Percentiles rank a stretch among this genome's conserved stretches.
These are phyloP conservation scores for Yamadazyma spencermartinsiae DNA, from an alignment of 1,139 yeast species.

Conservation along the genomic window DNA sequence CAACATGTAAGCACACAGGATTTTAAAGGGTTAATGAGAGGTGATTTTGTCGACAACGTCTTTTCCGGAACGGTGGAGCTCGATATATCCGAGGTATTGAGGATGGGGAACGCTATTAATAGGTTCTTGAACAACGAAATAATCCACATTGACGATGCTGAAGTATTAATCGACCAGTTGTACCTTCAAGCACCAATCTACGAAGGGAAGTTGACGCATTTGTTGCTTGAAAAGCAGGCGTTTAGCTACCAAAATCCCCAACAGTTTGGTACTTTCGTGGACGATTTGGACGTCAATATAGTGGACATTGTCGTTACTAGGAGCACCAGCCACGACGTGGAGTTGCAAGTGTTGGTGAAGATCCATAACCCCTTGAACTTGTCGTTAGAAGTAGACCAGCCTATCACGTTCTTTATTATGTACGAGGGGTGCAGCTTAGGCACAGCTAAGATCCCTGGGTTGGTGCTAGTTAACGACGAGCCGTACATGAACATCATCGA, in stretches of 20 bases:
- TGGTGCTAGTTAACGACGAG: neutral
- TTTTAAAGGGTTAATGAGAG: constrained; percentile 1
- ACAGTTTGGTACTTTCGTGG: neutral
- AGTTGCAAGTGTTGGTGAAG: neutral
- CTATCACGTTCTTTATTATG: neutral
- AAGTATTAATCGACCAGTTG: neutral
- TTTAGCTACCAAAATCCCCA: neutral
- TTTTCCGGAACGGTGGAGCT: constrained; percentile 1
- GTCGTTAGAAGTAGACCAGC: constrained; percentile 1
- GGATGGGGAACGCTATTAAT: neutral
- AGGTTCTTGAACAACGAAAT: neutral
- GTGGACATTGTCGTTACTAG: neutral
- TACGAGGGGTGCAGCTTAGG: neutral
- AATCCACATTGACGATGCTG: neutral
- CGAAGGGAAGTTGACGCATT: neutral
- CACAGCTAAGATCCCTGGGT: neutral
- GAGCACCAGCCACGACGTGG: neutral
- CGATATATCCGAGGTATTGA: neutral
- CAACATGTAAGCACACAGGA: neutral
- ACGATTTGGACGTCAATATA: neutral
- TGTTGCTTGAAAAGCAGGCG: neutral
- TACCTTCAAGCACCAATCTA: neutral
- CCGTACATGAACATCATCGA: neutral
- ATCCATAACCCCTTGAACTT: neutral
- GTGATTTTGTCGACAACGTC: neutral